phyloP scores from a whole-genome alignment of 2,329 filamentous ascomycete genomes.

The Raffaelea arxii region DNA sequence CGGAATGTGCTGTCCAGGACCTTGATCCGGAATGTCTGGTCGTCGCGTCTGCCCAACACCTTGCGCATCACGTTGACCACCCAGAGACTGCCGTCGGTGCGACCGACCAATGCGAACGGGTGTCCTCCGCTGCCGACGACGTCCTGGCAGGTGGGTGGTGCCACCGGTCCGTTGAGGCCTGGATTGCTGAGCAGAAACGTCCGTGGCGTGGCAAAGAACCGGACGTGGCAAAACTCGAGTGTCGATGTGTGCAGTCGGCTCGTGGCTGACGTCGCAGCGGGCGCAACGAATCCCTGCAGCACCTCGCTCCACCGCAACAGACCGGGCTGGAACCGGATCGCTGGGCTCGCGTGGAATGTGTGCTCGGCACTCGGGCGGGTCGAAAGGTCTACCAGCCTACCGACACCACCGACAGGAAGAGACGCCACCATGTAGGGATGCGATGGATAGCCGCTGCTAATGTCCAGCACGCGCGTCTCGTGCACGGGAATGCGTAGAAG shows the following conservation, averaged over 20 bases:
- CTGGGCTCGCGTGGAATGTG: conserved; percentile 41
- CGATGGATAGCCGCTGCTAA: conserved; percentile 46
- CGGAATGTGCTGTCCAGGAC: conserved; percentile 47
- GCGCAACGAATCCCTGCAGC: conserved; percentile 42
- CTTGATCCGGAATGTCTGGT: conserved; percentile 28
- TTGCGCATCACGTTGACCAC: conserved; percentile 32
- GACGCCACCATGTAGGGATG: conserved; percentile 46
- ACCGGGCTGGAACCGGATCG: conserved; percentile 42
- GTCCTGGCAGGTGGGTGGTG: conserved; percentile 35
- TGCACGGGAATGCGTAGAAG: conserved; percentile 45
- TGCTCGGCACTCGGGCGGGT: conserved; percentile 40
- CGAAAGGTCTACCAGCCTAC: conserved; percentile 44
- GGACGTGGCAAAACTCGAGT: conserved; percentile 43
- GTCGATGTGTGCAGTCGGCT: conserved; percentile 41
- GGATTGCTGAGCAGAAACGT: conserved; percentile 40
- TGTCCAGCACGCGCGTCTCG: conserved; percentile 42
- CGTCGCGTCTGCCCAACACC: conserved; percentile 30
- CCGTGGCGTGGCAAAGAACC: conserved; percentile 42
- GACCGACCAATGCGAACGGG: conserved; percentile 40
- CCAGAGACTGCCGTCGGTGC: conserved; percentile 33
- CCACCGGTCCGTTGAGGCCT: conserved; percentile 20
- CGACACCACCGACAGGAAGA: conserved; percentile 42
- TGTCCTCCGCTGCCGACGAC: conserved; percentile 36
- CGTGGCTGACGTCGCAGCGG: conserved; percentile 42
- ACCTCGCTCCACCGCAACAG: conserved; percentile 46